Base-by-base conservation (phyloP, 768 basidiomycete genomes). In the Lactifluus echinatus region DNA sequence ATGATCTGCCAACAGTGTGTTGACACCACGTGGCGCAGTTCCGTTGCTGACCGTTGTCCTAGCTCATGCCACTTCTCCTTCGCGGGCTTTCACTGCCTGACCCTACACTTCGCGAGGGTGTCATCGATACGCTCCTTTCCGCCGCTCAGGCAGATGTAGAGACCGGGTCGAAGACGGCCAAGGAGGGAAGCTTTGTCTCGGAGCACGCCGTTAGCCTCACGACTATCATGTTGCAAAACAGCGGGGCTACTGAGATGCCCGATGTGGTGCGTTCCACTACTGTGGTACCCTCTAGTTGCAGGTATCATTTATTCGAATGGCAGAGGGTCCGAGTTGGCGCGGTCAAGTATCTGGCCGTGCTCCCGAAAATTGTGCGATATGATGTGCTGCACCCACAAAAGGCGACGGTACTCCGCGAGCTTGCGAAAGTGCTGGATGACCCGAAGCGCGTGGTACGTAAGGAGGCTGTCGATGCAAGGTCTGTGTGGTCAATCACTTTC, bases 21-120 rank as follows among this genome's bases (percentile, higher is more conserved):
- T 12, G 36, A 33, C 44, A 28, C 21, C 33, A 14, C 26, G 46
- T 31, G 21, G 39, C 33, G 39, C 24, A 4, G 7, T 19, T 17
- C 15, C 31, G 19, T 2, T 2, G 24, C 8, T 53, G 19, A 45
- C 45, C 45, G 17, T 48, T 31, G 4, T 21, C 24, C n/a, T 64
- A 98, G 94, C 79, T 98, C 12, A 80, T 97, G 63, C 93, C 96
- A 0, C 76, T 97, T 14, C 76, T 99, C 4, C 73, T 99, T 42
- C 87, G 88, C 15, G 87, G 91, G 3, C 79, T 98, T 17, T 83
- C 89, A 40, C 72, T 96, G 4, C 81, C 84, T 3, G 85, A 92
- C 67, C 70, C 79, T 8, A 76, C 80, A 26, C 82, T 94, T 58
- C 84, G 91, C 23, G 76, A 79, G 15, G 84, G 87, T 70, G 85